A percentile compares a stretch with the other conserved stretches of the same genome.
Conservation (phyloP, 1,139 yeast genomes). For the Saccharomyces hybrid region DNA sequence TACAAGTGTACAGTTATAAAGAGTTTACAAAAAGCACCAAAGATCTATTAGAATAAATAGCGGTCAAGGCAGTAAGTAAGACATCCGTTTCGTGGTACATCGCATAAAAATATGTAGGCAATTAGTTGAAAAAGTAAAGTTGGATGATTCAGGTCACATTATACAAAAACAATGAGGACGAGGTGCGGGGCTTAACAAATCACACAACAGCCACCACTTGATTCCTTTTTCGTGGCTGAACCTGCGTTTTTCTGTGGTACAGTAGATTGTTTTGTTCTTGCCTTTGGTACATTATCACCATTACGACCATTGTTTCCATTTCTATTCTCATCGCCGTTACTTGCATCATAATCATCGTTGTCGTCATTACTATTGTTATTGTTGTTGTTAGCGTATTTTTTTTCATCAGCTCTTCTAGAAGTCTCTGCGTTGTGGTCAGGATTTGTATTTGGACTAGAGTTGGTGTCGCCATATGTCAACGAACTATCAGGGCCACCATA, state of each 20-base stretch:
- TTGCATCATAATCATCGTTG: background rate
- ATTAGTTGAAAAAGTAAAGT: background rate
- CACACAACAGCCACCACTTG: constrained; percentile 20
- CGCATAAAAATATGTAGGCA: background rate
- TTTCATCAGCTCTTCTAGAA: background rate
- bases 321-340: background rate
- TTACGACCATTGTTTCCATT: background rate
- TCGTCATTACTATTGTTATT: background rate
- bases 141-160: background rate
- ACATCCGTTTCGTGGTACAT: background rate
- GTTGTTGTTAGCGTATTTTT: background rate
- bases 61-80: background rate
- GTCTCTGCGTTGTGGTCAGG: background rate
- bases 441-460: background rate
- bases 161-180: background rate
- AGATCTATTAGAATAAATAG: background rate
- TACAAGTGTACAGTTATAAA: background rate
- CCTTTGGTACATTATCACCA: background rate
- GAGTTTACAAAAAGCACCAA: background rate
- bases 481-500: background rate
- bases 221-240: constrained; percentile 8
- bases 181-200: constrained; percentile 9
- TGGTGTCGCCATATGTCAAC: background rate
- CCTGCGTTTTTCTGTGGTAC: constrained; percentile 10
- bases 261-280: constrained; percentile 3